Evolutionary conservation across 1,284 basidiomycete species (phyloP).

Genomic region (Athelia sp.): DNA sequence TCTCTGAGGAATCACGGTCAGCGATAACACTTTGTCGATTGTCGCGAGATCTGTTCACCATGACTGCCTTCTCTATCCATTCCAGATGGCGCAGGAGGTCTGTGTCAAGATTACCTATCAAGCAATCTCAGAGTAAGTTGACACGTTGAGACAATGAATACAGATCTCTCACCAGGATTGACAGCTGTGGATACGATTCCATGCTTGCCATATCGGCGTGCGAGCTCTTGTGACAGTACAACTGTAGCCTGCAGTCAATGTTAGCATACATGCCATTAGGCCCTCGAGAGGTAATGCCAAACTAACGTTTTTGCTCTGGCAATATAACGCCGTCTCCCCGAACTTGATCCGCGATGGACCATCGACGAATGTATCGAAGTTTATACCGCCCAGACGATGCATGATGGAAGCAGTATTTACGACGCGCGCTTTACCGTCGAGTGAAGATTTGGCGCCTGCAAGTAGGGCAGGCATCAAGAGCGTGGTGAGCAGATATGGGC

Average conservation of each 20-base stretch:
- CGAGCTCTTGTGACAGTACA: slow-evolving; percentile 43
- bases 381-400: background rate
- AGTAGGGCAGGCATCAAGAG: slow-evolving; percentile 21
- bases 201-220: slow-evolving; percentile 41
- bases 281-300: slow-evolving; percentile 23
- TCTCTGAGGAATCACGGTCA: background rate
- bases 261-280: background rate
- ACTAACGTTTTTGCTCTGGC: slow-evolving; percentile 38
- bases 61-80: background rate
- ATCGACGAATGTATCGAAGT: too few species aligned
- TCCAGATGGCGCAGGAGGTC: slow-evolving; percentile 23
- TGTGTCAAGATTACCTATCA: slow-evolving; percentile 35
- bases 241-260: slow-evolving; percentile 35
- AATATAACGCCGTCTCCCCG: slow-evolving; percentile 22
- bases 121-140: background rate
- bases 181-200: slow-evolving; percentile 46
- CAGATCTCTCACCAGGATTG: slow-evolving; percentile 33
- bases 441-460: too few species aligned
- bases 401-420: too few species aligned
- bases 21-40: background rate
- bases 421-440: slow-evolving; percentile 3
- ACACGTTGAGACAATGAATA: too few species aligned
- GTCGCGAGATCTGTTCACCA: background rate
- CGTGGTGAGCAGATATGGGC: slow-evolving; percentile 4
- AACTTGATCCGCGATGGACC: slow-evolving; percentile 1